Evolutionary conservation across 164 flowering plant species (phyloP).

Genomic region (Cinnamomum chago): DNA sequence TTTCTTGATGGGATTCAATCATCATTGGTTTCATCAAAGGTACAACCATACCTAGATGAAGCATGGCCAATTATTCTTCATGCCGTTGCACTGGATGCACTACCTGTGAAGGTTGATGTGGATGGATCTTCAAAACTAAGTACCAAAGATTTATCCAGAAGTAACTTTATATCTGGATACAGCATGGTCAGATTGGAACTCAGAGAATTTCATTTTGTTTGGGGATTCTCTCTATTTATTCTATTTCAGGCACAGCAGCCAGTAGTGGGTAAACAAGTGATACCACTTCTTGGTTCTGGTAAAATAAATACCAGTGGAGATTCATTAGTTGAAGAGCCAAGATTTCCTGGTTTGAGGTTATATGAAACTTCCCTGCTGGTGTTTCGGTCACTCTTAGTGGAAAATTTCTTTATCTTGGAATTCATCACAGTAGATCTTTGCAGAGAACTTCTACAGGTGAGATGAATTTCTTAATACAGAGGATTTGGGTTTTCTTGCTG

Average conservation of each 20-base stretch:
- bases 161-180: constrained; percentile 58
- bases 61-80: constrained; percentile 94
- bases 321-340: constrained; percentile 31
- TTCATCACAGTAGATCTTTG: constrained; percentile 54
- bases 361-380: constrained; percentile 60
- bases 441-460: constrained; percentile 77
- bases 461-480: background rate
- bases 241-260: constrained; percentile 61
- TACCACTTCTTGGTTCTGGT: constrained; percentile 24
- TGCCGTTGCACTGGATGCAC: constrained; percentile 81
- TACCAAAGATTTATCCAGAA: constrained; percentile 24
- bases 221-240: constrained; percentile 79
- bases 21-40: constrained; percentile 55
- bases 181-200: constrained; percentile 66
- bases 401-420: constrained; percentile 48
- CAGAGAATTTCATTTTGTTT: constrained; percentile 66
- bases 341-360: constrained; percentile 28
- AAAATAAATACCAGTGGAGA: constrained; percentile 34
- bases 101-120: constrained; percentile 39
- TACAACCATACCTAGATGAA: constrained; percentile 73
- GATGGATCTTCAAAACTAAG: constrained; percentile 26
- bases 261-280: constrained; percentile 16
- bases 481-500: background rate
- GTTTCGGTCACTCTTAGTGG: constrained; percentile 55
- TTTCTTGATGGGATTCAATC: constrained; percentile 88